Evolutionary conservation across 192 early-diverging fungal genomes (phyloP).

Genomic region (Entrophospora sp.): DNA sequence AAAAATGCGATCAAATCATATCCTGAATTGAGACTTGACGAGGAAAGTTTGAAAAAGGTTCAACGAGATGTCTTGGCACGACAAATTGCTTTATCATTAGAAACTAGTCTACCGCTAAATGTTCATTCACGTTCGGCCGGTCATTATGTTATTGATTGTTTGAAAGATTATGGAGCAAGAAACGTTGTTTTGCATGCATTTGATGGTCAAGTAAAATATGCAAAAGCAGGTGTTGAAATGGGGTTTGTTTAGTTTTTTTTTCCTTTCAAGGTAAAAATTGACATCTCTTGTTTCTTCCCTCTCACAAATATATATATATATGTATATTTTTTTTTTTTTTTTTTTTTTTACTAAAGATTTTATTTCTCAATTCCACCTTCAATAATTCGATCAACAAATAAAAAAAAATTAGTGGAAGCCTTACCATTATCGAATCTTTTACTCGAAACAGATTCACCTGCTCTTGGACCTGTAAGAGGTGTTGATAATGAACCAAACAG

Average conservation of each 20-base stretch:
- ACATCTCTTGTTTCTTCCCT: too few relatives aligned
- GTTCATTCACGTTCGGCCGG: conserved; percentile 51
- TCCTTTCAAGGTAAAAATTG: too few relatives aligned
- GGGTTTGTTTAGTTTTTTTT: too few relatives aligned
- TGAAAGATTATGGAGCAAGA: conserved; percentile 38
- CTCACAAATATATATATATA: too few relatives aligned
- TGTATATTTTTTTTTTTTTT: too few relatives aligned
- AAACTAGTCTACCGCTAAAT: conserved; percentile 39
- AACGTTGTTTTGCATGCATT: conserved; percentile 47
- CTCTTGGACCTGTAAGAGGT: conserved; percentile 39
- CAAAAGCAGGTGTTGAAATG: conserved; percentile 29
- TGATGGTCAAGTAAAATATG: conserved; percentile 44
- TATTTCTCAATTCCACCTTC: conserved; percentile 52
- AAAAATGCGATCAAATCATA: conserved; percentile 21
- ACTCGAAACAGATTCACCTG: conserved; percentile 52
- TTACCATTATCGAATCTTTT: conserved; percentile 41
- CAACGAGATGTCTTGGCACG: conserved; percentile 41
- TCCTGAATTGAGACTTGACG: conserved; percentile 21
- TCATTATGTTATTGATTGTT: conserved; percentile 41
- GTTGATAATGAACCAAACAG: conserved; percentile 43
- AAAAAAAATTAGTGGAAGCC: conserved; percentile 34
- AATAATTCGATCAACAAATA: conserved; percentile 37
- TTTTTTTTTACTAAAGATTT: too few relatives aligned
- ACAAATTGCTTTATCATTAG: conserved; percentile 38
- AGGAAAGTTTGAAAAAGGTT: conserved; percentile 35